Base-by-base conservation (phyloP, 805 yeast genomes). In the Spathaspora arborariae region DNA sequence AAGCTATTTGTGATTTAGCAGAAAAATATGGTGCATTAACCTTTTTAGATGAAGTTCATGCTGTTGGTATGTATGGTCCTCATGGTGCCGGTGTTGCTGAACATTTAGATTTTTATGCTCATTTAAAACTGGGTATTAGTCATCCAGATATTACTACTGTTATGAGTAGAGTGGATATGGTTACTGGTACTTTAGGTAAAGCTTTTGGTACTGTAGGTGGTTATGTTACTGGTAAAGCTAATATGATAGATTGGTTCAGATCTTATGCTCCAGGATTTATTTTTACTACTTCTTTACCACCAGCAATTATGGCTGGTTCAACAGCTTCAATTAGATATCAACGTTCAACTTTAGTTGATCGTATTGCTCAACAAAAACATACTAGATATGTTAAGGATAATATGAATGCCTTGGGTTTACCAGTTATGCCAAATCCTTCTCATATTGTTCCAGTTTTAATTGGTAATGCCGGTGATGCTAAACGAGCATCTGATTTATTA, bases 1-100 rank as follows among this genome's bases (percentile, higher is more conserved):
- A 85, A 59, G 82, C 79, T 51, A 90, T 94, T 55, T 92, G 97
- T 65, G 96, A 91, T 57, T 77, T 94, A 60, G 99, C 99, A 36
- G 97, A 94, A 45, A 89, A 94, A 70, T 94, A 94, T 64, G 98
- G 98, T 51, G 98, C 98, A 41, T 70, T 94, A 58, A 94, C 99
- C 24, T 94, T 94, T 68, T 75, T 94, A 65, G 99, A 94, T 66
- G 99, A 94, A 69, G 99, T 94, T 34, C 99, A 94, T 62, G 98
- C 99, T 30, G 98, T 94, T 41, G 99, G 99, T 46, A 80, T 94
- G 84, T 94, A 94, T 64, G 99, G 99, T 59, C 98, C 99, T 50
- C 96, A 88, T 59, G 99, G 99, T 63, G 99, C 97, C 27, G 99
- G 99, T 72, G 98, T 94, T 46, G 97, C 98, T 41, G 99, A 94